Percentiles rank a stretch among this genome's conserved stretches.
Conservation (phyloP, 23 red algal species). For the Rhodosorus marinus region DNA sequence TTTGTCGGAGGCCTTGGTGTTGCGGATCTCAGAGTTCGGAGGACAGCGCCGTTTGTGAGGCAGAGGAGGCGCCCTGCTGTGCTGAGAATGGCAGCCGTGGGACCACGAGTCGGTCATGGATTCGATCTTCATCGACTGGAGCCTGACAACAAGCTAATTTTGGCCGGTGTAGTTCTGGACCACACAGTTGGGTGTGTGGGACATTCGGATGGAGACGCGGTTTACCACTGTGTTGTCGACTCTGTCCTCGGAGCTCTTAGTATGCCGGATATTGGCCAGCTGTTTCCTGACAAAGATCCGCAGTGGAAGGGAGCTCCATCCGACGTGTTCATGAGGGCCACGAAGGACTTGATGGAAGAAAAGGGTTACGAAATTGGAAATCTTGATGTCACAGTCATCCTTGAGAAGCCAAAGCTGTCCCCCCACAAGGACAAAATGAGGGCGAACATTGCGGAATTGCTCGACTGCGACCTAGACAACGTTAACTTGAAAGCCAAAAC, state of each 20-base stretch:
- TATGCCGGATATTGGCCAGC: slow-evolving; percentile 93
- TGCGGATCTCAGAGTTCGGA: too few species aligned
- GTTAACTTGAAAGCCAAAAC: slow-evolving; percentile 99
- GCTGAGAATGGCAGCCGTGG: too few species aligned
- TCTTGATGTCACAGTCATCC: slow-evolving; percentile 8
- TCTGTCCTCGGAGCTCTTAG: slow-evolving; percentile 74
- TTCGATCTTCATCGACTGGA: slow-evolving; percentile 96
- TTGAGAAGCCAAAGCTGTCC: slow-evolving; percentile 4
- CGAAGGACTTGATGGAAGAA: slow-evolving; percentile 24
- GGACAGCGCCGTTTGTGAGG: too few species aligned
- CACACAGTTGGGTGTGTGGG: slow-evolving; percentile 72
- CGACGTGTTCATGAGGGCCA: slow-evolving; percentile 67
- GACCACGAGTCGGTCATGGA: slow-evolving; percentile 4
- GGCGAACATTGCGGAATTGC: slow-evolving; percentile 51
- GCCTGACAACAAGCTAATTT: slow-evolving; percentile 61
- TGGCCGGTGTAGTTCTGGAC: slow-evolving; percentile 55
- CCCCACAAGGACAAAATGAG: slow-evolving; percentile 27
- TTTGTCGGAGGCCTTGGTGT: too few species aligned
- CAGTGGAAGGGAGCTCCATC: slow-evolving; percentile 60
- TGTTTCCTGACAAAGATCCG: slow-evolving; percentile 82
- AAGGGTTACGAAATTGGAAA: slow-evolving; percentile 54
- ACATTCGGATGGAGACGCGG: slow-evolving; percentile 95
- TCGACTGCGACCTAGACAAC: slow-evolving; percentile 18
- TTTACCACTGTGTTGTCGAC: slow-evolving; percentile 89
- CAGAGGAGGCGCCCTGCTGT: too few species aligned